Base-by-base conservation (phyloP, 139 green algal genomes). In the Bryopsis sp. region DNA sequence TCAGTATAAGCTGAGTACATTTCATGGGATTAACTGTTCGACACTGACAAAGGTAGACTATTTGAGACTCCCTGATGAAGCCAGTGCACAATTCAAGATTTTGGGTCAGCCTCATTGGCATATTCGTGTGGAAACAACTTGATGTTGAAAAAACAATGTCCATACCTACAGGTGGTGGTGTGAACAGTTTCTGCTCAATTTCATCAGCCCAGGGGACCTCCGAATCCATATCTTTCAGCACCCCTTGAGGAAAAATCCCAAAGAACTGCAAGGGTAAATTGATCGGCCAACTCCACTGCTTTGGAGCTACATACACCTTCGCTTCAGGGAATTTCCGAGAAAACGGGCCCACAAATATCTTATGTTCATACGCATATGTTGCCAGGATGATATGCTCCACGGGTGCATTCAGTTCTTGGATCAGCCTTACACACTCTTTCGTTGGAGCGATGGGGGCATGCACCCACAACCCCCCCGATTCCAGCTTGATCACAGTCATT, bases 281-380 rank as follows among this genome's bases (percentile, higher is more conserved):
- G 50, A 95, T 68, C 24, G 89, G 89, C 77, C 84, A 93, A 59
- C 74, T 86, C 89, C 89, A 95, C 76, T 93, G 89, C 72, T 70
- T 76, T 6, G 82, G 80, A 2, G 75, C 63, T 0, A 82, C 59
- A 34, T 81, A 86, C 32, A 88, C 82, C 76, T 95, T 74, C 1
- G 91, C 89, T 19, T 85, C 76, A 6, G 89, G 89, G 72, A 95
- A 97, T 19, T 68, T 63, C 1, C 89, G 63, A 39, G 76, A 84
- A 58, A 96, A 96, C 3, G 87, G 85, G 4, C 80, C 86, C 26
- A 95, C 83, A 68, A 94, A 97, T 11, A 88, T 75, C 78, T 96
- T 96, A 80, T 97, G 92, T 76, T 97, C 92, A 38, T 95, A 93
- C 0, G 88, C 92, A 81, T 85, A 91, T 0, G 90, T 97, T 50